Base-by-base conservation (phyloP, 1,139 yeast genomes). In the Suhomyces guaymorum region DNA sequence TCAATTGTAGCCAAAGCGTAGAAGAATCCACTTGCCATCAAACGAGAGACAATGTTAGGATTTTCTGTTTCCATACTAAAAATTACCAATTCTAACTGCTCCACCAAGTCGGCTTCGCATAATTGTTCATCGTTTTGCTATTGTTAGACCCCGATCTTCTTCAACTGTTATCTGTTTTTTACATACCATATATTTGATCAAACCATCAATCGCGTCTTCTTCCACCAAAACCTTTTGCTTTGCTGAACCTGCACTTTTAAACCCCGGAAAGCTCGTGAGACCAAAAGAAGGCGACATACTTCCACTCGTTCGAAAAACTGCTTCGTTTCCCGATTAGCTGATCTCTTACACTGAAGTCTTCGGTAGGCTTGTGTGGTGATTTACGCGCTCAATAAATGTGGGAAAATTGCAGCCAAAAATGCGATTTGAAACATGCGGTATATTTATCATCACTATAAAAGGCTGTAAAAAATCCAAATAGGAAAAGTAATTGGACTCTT, bases 401-500 rank as follows among this genome's bases (percentile, higher is more conserved):
- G 14, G 15, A 28, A 31, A 28, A 22, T 35, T 35, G 39, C 39
- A 35, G 39, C 39, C 39, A 35, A 35, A 22, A 4, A 15, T n/a
- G 17, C 17, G 13, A 30, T 17, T 7, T 30, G 33, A 24, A 30
- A 24, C 33, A 24, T 17, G 7, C 19, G 19, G 5, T 8, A 6
- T 17, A 6, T 17, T 17, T 5, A 17, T 8, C n/a, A n/a, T n/a
- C n/a, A n/a, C n/a, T n/a, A n/a, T n/a, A n/a, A n/a, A n/a, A n/a
- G n/a, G n/a, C n/a, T n/a, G n/a, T n/a, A n/a, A n/a, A n/a, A n/a
- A n/a, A n/a, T n/a, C n/a, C n/a, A n/a, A n/a, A n/a, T n/a, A n/a
- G n/a, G n/a, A n/a, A n/a, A n/a, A n/a, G n/a, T n/a, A n/a, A n/a
- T n/a, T n/a, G n/a, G n/a, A n/a, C n/a, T n/a, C n/a, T n/a, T n/a